Percentiles rank a stretch among this genome's conserved stretches.
Conservation (phyloP, 2,329 filamentous ascomycete genomes). For the Coniochaeta prunicola region DNA sequence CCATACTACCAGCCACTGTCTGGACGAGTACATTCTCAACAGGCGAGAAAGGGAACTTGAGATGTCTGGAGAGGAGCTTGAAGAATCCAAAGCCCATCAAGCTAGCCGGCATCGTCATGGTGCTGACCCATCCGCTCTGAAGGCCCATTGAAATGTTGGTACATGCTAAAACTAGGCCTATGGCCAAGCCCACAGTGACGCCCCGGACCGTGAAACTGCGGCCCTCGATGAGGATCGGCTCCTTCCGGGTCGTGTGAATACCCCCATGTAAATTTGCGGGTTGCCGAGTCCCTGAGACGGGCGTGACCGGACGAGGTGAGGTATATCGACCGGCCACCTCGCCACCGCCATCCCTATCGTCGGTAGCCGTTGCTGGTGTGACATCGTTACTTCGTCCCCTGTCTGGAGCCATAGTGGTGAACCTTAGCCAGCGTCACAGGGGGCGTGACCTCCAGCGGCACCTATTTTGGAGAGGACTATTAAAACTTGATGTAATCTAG, state of each 20-base stretch:
- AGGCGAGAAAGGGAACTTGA: constrained; percentile 79
- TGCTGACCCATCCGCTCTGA: constrained; percentile 55
- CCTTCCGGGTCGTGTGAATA: background rate
- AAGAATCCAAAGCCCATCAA: constrained; percentile 94
- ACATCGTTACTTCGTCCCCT: background rate
- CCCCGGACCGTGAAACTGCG: constrained; percentile 81
- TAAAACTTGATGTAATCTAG: too few relatives aligned
- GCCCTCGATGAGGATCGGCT: constrained; percentile 22
- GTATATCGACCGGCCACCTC: background rate
- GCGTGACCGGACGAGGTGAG: background rate
- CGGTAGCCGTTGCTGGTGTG: background rate
- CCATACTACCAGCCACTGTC: constrained; percentile 90
- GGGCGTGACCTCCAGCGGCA: background rate
- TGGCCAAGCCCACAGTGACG: constrained; percentile 68
- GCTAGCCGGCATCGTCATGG: constrained; percentile 95
- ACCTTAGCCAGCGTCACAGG: background rate
- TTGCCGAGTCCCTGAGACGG: background rate
- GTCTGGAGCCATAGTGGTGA: background rate
- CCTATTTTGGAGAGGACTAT: background rate
- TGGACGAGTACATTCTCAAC: constrained; percentile 97
- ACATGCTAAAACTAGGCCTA: constrained; percentile 88
- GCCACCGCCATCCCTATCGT: background rate
- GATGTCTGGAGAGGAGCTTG: constrained; percentile 63
- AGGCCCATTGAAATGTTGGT: constrained; percentile 99
- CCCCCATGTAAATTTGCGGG: background rate